Evolutionary conservation across 176 grass and related monocot species (phyloP).

Genomic region (Cocos nucifera): DNA sequence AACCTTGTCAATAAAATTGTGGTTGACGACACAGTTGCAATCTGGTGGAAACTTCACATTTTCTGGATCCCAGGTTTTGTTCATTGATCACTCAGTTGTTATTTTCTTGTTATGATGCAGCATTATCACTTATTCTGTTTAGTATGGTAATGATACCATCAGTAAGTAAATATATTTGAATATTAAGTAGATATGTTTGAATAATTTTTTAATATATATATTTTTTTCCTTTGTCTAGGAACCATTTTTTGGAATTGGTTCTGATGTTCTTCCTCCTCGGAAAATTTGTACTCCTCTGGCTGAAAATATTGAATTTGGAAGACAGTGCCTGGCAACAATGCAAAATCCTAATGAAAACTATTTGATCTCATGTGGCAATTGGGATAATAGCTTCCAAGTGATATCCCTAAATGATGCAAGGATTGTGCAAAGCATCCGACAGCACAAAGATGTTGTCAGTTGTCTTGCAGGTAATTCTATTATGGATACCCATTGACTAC

Average conservation of each 20-base stretch:
- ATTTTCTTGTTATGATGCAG: too few relatives aligned
- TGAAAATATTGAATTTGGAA: slow-evolving; percentile 90
- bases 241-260: slow-evolving; percentile 94
- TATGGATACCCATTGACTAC: neutral
- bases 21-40: slow-evolving; percentile 82
- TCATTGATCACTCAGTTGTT: neutral
- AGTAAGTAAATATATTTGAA: neutral
- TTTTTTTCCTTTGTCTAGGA: slow-evolving; percentile 43
- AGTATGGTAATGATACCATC: too few relatives aligned
- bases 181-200: neutral
- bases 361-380: slow-evolving; percentile 89
- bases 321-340: slow-evolving; percentile 65
- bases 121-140: neutral
- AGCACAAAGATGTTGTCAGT: slow-evolving; percentile 97
- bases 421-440: slow-evolving; percentile 91
- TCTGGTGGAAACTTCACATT: slow-evolving; percentile 93
- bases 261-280: slow-evolving; percentile 75
- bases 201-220: slow-evolving; percentile 8
- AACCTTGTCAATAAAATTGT: slow-evolving; percentile 67
- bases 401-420: slow-evolving; percentile 83
- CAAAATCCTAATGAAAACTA: slow-evolving; percentile 83
- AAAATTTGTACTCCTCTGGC: slow-evolving; percentile 73
- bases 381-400: slow-evolving; percentile 98
- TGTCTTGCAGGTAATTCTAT: slow-evolving; percentile 74
- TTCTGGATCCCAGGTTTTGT: slow-evolving; percentile 84